A percentile compares a stretch with the other conserved stretches of the same genome.
Evolutionary conservation across 2,329 filamentous ascomycete genomes (phyloP).

Genomic region (Diaporthe citriasiana): DNA sequence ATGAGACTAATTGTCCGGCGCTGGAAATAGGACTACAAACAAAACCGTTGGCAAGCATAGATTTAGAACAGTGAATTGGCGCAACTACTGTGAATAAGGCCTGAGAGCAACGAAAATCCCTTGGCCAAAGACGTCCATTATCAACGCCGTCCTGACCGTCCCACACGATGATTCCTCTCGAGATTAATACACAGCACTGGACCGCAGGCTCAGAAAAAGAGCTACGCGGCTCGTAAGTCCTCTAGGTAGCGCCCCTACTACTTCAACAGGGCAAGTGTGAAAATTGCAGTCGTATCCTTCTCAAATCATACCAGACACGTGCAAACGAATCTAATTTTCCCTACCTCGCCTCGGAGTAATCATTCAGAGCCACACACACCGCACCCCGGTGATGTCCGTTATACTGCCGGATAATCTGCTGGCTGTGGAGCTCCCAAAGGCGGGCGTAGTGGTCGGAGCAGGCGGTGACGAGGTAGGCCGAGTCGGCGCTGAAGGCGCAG

Average conservation of each 20-base stretch:
- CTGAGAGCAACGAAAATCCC: not conserved
- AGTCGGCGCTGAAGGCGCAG: conserved; percentile 94
- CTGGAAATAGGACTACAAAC: conserved; percentile 13
- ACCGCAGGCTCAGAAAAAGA: not conserved
- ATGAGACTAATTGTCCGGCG: conserved; percentile 1
- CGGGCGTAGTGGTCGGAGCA: conserved; percentile 95
- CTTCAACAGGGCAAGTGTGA: not conserved
- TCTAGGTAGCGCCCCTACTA: not conserved
- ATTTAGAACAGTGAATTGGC: not conserved
- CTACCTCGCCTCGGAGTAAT: conserved; percentile 75
- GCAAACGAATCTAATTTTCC: not conserved
- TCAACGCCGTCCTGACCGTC: conserved; percentile 17
- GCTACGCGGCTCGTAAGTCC: not conserved
- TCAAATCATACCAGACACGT: conserved; percentile 19
- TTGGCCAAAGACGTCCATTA: conserved; percentile 17
- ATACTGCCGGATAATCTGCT: conserved; percentile 93
- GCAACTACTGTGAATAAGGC: not conserved
- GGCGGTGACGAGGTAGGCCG: conserved; percentile 91
- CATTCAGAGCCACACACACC: conserved; percentile 93
- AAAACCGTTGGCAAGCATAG: not conserved
- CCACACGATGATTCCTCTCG: conserved; percentile 1
- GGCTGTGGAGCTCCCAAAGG: conserved; percentile 88
- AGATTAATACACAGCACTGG: not conserved
- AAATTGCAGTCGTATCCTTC: not conserved
- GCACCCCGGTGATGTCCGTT: conserved; percentile 94